phyloP scores from a whole-genome alignment of 2,329 filamentous ascomycete species.

The Blumeria graminis region DNA sequence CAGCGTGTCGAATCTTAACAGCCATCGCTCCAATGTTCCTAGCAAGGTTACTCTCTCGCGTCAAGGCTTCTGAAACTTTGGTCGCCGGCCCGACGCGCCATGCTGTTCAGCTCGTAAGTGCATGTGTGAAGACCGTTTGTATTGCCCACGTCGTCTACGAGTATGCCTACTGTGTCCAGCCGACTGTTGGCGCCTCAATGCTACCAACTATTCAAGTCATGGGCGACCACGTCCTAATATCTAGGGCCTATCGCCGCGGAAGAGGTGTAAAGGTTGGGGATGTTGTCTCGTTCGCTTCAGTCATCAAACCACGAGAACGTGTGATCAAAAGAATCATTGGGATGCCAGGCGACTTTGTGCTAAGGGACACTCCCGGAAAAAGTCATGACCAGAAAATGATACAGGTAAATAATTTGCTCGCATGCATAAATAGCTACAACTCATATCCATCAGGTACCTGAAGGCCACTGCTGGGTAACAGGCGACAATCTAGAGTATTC shows the following conservation, averaged over 20 bases:
- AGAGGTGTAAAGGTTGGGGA: slow-evolving; percentile 54
- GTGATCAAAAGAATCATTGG: slow-evolving; percentile 44
- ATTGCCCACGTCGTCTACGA: slow-evolving; percentile 27
- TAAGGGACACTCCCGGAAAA: slow-evolving; percentile 32
- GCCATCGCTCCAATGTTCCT: too few relatives aligned
- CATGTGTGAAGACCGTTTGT: slow-evolving; percentile 23
- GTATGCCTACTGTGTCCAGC: slow-evolving; percentile 35
- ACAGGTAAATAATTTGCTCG: slow-evolving; percentile 18
- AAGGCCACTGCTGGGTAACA: slow-evolving; percentile 75
- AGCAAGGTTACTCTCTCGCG: too few relatives aligned
- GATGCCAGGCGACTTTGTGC: slow-evolving; percentile 38
- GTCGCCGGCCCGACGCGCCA: slow-evolving; percentile 3
- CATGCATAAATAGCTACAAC: neutral
- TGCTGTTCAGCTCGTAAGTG: slow-evolving; percentile 20
- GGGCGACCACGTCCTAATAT: slow-evolving; percentile 46
- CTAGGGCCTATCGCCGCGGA: slow-evolving; percentile 43
- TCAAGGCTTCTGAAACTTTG: too few relatives aligned
- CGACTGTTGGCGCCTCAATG: slow-evolving; percentile 60
- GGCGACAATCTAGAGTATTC: slow-evolving; percentile 75
- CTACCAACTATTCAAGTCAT: slow-evolving; percentile 51
- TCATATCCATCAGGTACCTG: slow-evolving; percentile 39
- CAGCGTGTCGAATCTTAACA: too few relatives aligned
- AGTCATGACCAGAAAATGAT: slow-evolving; percentile 25
- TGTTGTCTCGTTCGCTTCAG: slow-evolving; percentile 55
- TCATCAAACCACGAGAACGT: slow-evolving; percentile 30